phyloP scores from a whole-genome alignment of 768 basidiomycete species.

The Jaapia argillacea region DNA sequence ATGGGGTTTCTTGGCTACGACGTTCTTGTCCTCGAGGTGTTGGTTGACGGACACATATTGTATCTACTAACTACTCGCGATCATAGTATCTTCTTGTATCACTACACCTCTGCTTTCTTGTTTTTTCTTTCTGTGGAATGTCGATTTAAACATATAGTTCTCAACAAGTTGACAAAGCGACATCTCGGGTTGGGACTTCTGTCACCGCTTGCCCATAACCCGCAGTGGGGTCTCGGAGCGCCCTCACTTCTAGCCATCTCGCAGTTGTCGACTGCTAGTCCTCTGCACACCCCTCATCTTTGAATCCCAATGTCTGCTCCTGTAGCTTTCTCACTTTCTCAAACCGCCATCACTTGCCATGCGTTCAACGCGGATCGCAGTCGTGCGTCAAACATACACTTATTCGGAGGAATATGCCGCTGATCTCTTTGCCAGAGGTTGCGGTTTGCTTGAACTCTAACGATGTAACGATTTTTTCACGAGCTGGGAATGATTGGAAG shows the following conservation, averaged over 20 bases:
- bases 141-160: too few species aligned
- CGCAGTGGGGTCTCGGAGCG: too few species aligned
- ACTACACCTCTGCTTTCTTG: too few species aligned
- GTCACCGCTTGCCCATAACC: too few species aligned
- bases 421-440: constrained; percentile 47
- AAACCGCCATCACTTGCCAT: constrained; percentile 80
- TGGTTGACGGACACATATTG: neutral
- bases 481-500: constrained; percentile 59
- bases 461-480: constrained; percentile 74
- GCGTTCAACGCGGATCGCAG: constrained; percentile 83
- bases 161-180: too few species aligned
- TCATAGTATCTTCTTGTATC: too few species aligned
- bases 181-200: too few species aligned
- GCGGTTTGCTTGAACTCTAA: constrained; percentile 87
- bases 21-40: neutral
- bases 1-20: neutral
- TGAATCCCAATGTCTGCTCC: constrained; percentile 47
- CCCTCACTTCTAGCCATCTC: too few species aligned
- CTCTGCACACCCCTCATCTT: constrained; percentile 29
- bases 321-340: constrained; percentile 69
- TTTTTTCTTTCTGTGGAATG: too few species aligned
- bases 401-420: constrained; percentile 5
- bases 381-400: constrained; percentile 43
- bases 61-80: too few species aligned
- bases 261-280: constrained; percentile 87